Conservation (phyloP, 306 rosid species). For the Trifolium repens region DNA sequence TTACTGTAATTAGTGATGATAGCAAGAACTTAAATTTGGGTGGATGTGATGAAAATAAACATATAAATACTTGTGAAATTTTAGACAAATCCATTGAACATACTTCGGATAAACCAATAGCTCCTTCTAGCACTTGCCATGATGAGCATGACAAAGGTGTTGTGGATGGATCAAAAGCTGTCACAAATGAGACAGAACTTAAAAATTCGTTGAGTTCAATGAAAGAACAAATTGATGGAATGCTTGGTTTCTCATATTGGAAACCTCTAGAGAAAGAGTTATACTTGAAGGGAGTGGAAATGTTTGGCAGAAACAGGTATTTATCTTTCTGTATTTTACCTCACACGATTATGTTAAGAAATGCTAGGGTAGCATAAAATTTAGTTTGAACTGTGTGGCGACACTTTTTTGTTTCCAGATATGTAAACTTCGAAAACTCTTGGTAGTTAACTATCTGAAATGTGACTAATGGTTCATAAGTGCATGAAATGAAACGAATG, state of each 20-base stretch:
- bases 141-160: constrained; percentile 47
- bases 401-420: constrained; percentile 25
- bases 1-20: constrained; percentile 48
- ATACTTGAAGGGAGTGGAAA: constrained; percentile 89
- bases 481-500: constrained; percentile 16
- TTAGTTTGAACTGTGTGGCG: constrained; percentile 28
- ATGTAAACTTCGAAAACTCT: constrained; percentile 28
- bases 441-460: constrained; percentile 11
- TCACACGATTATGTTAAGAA: constrained; percentile 28
- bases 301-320: constrained; percentile 95
- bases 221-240: constrained; percentile 47
- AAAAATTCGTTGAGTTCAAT: constrained; percentile 48
- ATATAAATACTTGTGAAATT: constrained; percentile 35
- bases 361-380: constrained; percentile 21
- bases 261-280: constrained; percentile 84
- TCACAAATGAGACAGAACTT: constrained; percentile 46
- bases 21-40: constrained; percentile 44
- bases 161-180: constrained; percentile 48
- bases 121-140: constrained; percentile 52
- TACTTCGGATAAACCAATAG: constrained; percentile 48
- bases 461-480: constrained; percentile 22
- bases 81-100: constrained; percentile 43
- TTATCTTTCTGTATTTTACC: constrained; percentile 29
- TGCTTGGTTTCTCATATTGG: constrained; percentile 64
- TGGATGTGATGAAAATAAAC: constrained; percentile 48